Conservation (phyloP, 2,329 filamentous ascomycete species). For the Penicillium janthinellum region DNA sequence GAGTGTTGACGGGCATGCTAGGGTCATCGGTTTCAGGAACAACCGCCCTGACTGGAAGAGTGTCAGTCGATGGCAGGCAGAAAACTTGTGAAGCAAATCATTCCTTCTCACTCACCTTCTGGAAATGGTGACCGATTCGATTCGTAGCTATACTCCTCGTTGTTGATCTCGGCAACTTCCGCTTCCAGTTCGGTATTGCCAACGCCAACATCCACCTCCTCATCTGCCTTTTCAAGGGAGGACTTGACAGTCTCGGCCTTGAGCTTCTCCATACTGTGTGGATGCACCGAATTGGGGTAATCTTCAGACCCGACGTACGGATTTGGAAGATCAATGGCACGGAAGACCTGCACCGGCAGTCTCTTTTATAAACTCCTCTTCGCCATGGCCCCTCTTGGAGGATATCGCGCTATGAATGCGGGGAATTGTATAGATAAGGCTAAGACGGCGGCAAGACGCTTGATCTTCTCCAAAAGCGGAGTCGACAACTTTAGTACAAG, state of each 20-base stretch:
- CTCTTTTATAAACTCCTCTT: neutral
- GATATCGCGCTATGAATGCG: no score
- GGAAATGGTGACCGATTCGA: conserved; percentile 31
- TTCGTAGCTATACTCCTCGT: conserved; percentile 28
- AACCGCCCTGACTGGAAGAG: conserved; percentile 25
- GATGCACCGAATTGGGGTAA: neutral
- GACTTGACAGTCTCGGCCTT: conserved; percentile 13
- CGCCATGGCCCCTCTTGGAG: no score
- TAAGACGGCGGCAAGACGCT: no score
- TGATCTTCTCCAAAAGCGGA: no score
- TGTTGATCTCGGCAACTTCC: conserved; percentile 9
- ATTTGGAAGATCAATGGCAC: neutral
- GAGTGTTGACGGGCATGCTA: conserved; percentile 30
- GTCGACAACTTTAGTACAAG: no score
- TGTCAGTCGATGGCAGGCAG: neutral
- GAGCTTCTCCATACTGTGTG: conserved; percentile 13
- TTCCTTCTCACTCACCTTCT: conserved; percentile 17
- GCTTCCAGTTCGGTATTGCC: conserved; percentile 13
- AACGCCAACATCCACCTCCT: conserved; percentile 19
- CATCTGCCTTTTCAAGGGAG: conserved; percentile 7
- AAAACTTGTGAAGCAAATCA: no score
- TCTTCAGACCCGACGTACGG: neutral
- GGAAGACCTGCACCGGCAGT: neutral
- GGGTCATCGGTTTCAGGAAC: conserved; percentile 35
- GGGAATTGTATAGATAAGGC: no score